These are phyloP conservation scores for Acanthamoeba culbertsoni DNA, from an alignment of 208 protist species.

Conservation along the genomic window DNA sequence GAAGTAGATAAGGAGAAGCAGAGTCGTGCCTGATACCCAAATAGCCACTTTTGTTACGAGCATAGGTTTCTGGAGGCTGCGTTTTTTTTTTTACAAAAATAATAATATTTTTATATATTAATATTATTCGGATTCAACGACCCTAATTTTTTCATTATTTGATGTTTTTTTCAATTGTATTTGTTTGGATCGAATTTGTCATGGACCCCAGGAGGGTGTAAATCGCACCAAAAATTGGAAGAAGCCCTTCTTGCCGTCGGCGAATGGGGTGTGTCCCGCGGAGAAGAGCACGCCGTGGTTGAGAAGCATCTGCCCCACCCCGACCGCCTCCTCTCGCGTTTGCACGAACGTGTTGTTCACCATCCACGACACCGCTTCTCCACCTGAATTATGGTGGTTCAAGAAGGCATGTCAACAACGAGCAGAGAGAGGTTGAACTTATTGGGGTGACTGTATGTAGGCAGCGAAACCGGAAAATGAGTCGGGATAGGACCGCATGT, in stretches of 20 bases:
- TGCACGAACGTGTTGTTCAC: not conserved
- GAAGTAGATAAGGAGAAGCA: not conserved
- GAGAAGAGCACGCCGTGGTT: not conserved
- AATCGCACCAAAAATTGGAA: conserved; percentile 10
- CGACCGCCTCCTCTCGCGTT: conserved; percentile 15
- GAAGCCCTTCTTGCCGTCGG: not conserved
- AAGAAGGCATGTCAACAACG: too few relatives aligned
- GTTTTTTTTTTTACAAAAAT: not conserved
- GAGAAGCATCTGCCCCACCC: conserved; percentile 26
- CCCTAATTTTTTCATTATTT: too few relatives aligned
- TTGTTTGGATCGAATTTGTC: too few relatives aligned
- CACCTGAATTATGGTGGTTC: not conserved
- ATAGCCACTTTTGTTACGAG: not conserved
- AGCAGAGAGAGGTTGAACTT: too few relatives aligned
- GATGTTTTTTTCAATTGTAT: too few relatives aligned
- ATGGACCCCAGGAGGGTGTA: too few relatives aligned
- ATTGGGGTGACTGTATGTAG: too few relatives aligned
- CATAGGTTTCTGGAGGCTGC: not conserved
- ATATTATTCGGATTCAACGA: too few relatives aligned
- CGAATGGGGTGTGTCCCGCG: not conserved
- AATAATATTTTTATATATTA: too few relatives aligned
- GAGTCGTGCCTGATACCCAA: not conserved
- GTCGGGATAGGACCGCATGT: not conserved
- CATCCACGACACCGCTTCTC: conserved; percentile 42
- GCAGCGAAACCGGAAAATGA: not conserved